Evolutionary conservation across 1,284 basidiomycete species (phyloP), one percentile per base, ranked within the genome.

Genomic region (Moesziomyces sp.): DNA sequence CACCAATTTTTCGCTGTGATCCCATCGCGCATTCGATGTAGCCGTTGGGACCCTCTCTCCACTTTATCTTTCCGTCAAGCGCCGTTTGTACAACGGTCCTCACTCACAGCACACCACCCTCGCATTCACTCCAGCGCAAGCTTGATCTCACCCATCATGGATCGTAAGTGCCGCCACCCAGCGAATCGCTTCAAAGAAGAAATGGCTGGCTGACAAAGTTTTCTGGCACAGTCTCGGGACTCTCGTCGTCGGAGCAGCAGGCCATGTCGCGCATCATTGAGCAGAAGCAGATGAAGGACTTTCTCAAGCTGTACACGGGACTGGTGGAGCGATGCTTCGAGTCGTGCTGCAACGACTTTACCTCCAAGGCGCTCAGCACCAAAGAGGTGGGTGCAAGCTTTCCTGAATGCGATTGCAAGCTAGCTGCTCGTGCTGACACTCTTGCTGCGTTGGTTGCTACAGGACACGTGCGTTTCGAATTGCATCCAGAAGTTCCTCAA

Each of bases 281-380:
- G 74, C 80, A 83, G 53, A 83, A 83, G 46, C 85, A 98, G 93
- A 97, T 98, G 94, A 93, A 96, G 88, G 96, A 98, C 87, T 98
- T 99, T 82, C 88, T 98, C 88, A 89, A 88, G 82, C 91, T 98
- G 85, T 98, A 98, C 87, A 93, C 94, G n/a, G 92, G 91, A 80
- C 89, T 99, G 58, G 94, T 97, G 45, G 95, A 98, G 85, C 90
- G 92, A 76, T 99, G 96, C 86, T 99, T 99, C 88, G 93, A 88
- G 75, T 88, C 92, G 30, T 99, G 96, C 86, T 92, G 92, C 82
- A 94, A 97, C 84, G 96, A 99, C 85, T 98, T 99, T 83, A 98
- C 95, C 30, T 92, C 91, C 87, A 97, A 95, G 86, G 90, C 94
- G 0, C 87, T 98, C 65, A 93, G 92, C 21, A 90, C 90, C 56